phyloP scores from a whole-genome alignment of 1,284 basidiomycete genomes.

The Pseudozyma pruni region DNA sequence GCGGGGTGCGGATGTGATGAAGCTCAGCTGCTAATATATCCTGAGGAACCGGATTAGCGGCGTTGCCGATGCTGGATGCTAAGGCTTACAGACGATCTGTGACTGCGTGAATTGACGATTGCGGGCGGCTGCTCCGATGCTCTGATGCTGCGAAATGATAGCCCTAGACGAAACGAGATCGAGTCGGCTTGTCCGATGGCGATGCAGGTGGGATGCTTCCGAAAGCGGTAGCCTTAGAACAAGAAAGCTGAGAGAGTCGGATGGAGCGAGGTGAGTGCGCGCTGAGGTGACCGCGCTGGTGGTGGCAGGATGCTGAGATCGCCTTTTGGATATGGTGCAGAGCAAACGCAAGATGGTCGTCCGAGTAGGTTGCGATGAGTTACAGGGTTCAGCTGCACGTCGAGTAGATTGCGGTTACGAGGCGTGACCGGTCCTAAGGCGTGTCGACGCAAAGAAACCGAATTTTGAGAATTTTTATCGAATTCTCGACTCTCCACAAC shows the following conservation, averaged over 20 bases:
- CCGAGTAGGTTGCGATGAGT: slow-evolving; percentile 9
- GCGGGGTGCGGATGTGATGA: too few species aligned
- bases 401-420: slow-evolving; percentile 18
- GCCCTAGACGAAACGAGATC: not conserved
- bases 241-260: too few species aligned
- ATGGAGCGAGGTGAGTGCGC: too few species aligned
- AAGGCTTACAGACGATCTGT: too few species aligned
- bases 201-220: too few species aligned
- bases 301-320: not conserved
- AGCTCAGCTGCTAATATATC: too few species aligned
- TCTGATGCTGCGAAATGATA: slow-evolving; percentile 7
- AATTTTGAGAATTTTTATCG: slow-evolving; percentile 41
- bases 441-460: slow-evolving; percentile 8
- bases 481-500: slow-evolving; percentile 38
- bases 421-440: not conserved
- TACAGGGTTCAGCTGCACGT: slow-evolving; percentile 22
- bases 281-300: too few species aligned
- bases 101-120: too few species aligned
- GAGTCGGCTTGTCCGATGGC: too few species aligned
- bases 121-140: not conserved
- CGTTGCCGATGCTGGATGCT: too few species aligned
- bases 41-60: too few species aligned
- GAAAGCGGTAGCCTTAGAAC: too few species aligned
- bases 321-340: not conserved
- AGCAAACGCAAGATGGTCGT: slow-evolving; percentile 19